Base-by-base conservation (phyloP, 805 yeast genomes). In the Metschnikowia lachancei region DNA sequence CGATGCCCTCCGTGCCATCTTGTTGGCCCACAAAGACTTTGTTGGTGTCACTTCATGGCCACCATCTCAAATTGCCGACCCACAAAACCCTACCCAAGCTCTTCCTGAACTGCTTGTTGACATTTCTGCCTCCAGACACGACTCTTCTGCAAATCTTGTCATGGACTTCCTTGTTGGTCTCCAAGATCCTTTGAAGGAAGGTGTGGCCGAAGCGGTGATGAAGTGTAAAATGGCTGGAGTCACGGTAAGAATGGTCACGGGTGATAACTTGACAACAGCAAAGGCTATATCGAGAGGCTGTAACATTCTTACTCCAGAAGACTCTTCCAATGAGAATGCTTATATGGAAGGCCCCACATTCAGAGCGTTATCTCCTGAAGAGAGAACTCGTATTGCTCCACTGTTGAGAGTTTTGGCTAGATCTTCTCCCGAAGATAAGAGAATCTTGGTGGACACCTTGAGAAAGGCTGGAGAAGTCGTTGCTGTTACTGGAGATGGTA, bases 401-500 rank as follows among this genome's bases (percentile, higher is more conserved):
- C 74, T 77, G 33, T 70, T 94, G 46, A 79, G 83, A 57, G 97
- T 94, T 2, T 70, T 94, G 56, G 99, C 98, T 1, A 78, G 99
- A 60, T 89, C 97, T 1, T 84, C 95, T 11, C 99, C 99, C 2
- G 96, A 92, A 55, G 99, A 94, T 68, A 94, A 94, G 67, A 75
- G 95, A 48, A 70, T 87, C 24, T 75, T 94, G 37, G 99, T 95
- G 30, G 87, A 85, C 52, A 82, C 90, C 11, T 73, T 94, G 57
- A 83, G 85, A 59, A 72, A 76, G 31, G 75, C 82, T 61, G 95
- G 95, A 19, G 97, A 94, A 61, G 95, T 92, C 30, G 99, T 94
- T 41, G 99, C 99, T 1, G 98, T 92, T 30, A 94, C 99, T 32
- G 99, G 99, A 62, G 99, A 94, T 65, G 99, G 99, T 67, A 92